phyloP scores from a whole-genome alignment of 352 stramenopile species.

The Phytophthora sansomeana region DNA sequence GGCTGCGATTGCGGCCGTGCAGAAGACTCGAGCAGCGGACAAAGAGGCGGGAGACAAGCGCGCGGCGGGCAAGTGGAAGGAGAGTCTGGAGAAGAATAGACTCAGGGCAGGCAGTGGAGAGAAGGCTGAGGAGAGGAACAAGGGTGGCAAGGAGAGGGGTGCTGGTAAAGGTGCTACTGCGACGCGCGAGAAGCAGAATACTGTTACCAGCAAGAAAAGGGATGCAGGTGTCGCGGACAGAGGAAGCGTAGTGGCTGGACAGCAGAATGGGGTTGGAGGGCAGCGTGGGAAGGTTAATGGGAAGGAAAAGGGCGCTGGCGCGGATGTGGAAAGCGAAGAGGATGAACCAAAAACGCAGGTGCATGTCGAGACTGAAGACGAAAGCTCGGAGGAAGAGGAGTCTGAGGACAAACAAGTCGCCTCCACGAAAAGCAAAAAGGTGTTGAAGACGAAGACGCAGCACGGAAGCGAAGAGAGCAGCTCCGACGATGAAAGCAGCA shows the following conservation, averaged over 20 bases:
- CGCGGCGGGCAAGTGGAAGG: slow-evolving; percentile 26
- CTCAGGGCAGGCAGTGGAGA: not conserved
- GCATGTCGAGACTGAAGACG: slow-evolving; percentile 18
- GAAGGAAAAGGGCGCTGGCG: slow-evolving; percentile 4
- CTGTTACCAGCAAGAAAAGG: too few relatives aligned
- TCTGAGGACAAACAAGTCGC: not conserved
- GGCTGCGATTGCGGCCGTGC: not conserved
- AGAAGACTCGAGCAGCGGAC: slow-evolving; percentile 3
- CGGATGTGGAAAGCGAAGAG: slow-evolving; percentile 11
- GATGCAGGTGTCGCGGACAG: too few relatives aligned
- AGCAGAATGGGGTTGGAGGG: too few relatives aligned
- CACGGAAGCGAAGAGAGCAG: slow-evolving; percentile 23
- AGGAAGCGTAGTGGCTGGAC: too few relatives aligned
- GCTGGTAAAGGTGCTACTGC: too few relatives aligned
- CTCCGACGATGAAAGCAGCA: slow-evolving; percentile 17
- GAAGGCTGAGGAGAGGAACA: not conserved
- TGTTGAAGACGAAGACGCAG: slow-evolving; percentile 10
- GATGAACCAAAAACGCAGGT: slow-evolving; percentile 21
- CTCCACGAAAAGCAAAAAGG: slow-evolving; percentile 2
- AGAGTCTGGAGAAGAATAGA: slow-evolving; percentile 22
- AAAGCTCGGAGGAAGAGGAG: slow-evolving; percentile 18
- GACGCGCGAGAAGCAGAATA: too few relatives aligned
- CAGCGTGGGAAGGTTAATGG: not conserved
- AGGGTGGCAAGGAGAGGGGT: too few relatives aligned
- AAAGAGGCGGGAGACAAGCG: not conserved